Evolutionary conservation across 148 eudicot genomes (phyloP).

Genomic region (Fallopia convolvulus): DNA sequence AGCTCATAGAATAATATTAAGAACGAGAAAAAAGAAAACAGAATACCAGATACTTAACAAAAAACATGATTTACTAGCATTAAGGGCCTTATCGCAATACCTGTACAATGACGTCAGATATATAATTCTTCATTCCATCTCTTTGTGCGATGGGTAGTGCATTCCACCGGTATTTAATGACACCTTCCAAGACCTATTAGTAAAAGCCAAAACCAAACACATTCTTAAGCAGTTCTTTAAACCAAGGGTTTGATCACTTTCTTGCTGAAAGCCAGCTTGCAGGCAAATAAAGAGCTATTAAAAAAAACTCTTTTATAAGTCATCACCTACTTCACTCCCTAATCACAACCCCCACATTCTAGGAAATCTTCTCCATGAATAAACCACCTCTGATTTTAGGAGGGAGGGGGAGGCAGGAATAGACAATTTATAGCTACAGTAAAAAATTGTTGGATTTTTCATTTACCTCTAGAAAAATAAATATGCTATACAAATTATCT

Average conservation of each 20-base stretch:
- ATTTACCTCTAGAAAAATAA: not conserved
- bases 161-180: slow-evolving; percentile 94
- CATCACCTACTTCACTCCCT: not conserved
- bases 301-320: not conserved
- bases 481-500: not conserved
- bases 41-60: not conserved
- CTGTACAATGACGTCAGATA: slow-evolving; percentile 95
- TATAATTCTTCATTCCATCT: slow-evolving; percentile 97
- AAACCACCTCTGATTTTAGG: not conserved
- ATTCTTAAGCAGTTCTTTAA: not conserved
- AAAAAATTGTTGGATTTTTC: not conserved
- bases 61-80: slow-evolving; percentile 3
- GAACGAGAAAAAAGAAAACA: not conserved
- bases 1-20: not conserved
- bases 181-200: slow-evolving; percentile 86
- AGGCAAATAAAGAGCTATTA: not conserved
- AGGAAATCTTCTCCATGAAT: not conserved
- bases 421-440: not conserved
- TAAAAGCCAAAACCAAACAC: not conserved
- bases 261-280: not conserved
- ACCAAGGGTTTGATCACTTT: not conserved
- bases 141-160: slow-evolving; percentile 89
- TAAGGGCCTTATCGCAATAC: slow-evolving; percentile 33
- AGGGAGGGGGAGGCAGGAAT: not conserved
- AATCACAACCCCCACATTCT: not conserved